Evolutionary conservation across 306 rosid genomes (phyloP), one percentile per base, ranked within the genome.

Genomic region (Begonia fuchsioides): DNA sequence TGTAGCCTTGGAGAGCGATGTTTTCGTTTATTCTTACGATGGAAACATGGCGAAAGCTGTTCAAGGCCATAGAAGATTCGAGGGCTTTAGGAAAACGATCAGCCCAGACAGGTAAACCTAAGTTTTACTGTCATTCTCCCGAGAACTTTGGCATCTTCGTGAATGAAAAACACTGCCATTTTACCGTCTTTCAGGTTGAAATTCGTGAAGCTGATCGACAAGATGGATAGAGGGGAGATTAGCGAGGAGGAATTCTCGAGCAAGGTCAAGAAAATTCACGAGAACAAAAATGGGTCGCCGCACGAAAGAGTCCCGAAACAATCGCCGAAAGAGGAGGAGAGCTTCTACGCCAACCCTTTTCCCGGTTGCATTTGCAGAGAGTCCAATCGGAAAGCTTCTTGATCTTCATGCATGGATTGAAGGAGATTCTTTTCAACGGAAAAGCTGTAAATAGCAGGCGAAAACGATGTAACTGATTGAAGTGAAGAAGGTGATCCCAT

Each of bases 41-140:
- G 96, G 98, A 59, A 90, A 90, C 62, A 82, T 90, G 98, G 98
- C 98, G 12, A 90, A 90, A 78, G 98, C 98, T 19, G 93, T 90
- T 55, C 95, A 81, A 77, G 98, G 98, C 63, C 98, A 90, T 56
- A 72, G 98, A 59, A 92, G 94, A 63, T 90, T 77, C 40, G 93
- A 90, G 68, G 69, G 83, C 76, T 90, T 90, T 43, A 82, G 75
- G 85, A 85, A 81, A 77, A 79, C 98, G 54, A 76, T 90, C 61
- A 85, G 35, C 75, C 98, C 95, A 15, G 94, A 90, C 87, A 85
- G 76, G 96, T 90, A 79, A n/a, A 72, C 3, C 45, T n/a, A 3
- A 11, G 12, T n/a, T 3, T 41, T 41, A 10, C 14, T 5, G 44
- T 41, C 14, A 8, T 3, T n/a, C 12, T 41, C 14, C 12, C 14